Percentiles rank a stretch among this genome's conserved stretches.
These are phyloP conservation scores for Gossypium bickii DNA, from an alignment of 345 rosid species.

Conservation along the genomic window DNA sequence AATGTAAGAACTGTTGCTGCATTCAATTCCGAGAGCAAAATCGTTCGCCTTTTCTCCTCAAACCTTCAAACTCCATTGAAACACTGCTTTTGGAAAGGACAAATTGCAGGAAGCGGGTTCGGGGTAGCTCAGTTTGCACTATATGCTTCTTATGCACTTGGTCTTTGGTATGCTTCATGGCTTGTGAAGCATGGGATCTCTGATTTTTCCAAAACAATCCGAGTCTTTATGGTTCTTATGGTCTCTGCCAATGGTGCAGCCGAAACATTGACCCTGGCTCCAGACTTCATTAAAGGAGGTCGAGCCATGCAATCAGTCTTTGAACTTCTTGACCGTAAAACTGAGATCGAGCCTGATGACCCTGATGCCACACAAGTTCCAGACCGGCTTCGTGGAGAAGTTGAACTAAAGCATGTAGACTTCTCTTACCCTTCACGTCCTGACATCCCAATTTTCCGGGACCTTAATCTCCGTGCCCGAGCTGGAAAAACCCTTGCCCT, in stretches of 20 bases:
- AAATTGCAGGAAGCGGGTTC: constrained; percentile 92
- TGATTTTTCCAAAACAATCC: constrained; percentile 91
- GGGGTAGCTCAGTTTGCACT: constrained; percentile 94
- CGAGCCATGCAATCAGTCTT: constrained; percentile 93
- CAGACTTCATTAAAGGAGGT: constrained; percentile 98
- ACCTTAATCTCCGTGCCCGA: constrained; percentile 76
- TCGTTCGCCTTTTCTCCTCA: constrained; percentile 72
- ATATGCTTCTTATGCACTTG: constrained; percentile 94
- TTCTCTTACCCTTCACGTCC: constrained; percentile 93
- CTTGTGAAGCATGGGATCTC: constrained; percentile 98
- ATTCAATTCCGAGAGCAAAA: constrained; percentile 86
- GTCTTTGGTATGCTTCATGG: constrained; percentile 99
- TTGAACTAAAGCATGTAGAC: constrained; percentile 89
- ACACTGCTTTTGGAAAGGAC: constrained; percentile 99
- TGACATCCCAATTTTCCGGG: constrained; percentile 75
- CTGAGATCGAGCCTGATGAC: constrained; percentile 96
- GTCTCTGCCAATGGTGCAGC: constrained; percentile 99
- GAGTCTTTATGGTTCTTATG: constrained; percentile 98
- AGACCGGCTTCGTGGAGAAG: constrained; percentile 85
- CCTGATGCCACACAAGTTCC: constrained; percentile 71
- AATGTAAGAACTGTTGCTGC: constrained; percentile 96
- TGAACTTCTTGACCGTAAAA: constrained; percentile 89
- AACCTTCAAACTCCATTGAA: constrained; percentile 72
- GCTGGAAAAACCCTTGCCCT: constrained; percentile 95
- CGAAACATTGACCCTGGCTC: constrained; percentile 90